phyloP scores from a whole-genome alignment of 2,329 filamentous ascomycete genomes.

The Ceratocystis papillata region DNA sequence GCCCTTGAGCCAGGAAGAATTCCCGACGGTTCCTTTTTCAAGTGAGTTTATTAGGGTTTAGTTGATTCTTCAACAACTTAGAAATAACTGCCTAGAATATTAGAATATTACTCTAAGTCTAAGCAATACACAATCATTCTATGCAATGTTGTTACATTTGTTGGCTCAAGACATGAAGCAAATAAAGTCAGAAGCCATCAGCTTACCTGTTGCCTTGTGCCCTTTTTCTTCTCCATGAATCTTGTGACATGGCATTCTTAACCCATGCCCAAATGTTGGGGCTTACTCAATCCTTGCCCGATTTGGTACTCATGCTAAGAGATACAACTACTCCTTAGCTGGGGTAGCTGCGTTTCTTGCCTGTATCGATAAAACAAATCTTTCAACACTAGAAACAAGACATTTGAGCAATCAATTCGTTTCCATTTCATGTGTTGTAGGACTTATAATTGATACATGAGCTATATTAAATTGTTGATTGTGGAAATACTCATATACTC shows the following conservation, averaged over 20 bases:
- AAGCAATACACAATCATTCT: too few relatives aligned
- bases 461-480: too few relatives aligned
- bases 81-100: too few relatives aligned
- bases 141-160: too few relatives aligned
- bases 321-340: neutral
- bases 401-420: neutral
- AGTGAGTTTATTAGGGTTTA: constrained; percentile 8
- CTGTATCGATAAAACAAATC: constrained; percentile 1
- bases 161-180: too few relatives aligned
- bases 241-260: neutral
- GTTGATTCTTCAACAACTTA: neutral
- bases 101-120: too few relatives aligned
- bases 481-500: too few relatives aligned
- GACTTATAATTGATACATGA: too few relatives aligned
- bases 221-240: neutral
- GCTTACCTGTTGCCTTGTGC: neutral
- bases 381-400: neutral
- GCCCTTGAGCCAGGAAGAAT: neutral
- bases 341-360: neutral
- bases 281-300: constrained; percentile 7
- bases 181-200: too few relatives aligned
- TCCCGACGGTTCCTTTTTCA: constrained; percentile 8
- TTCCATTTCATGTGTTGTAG: too few relatives aligned
- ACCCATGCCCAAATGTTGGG: constrained; percentile 3
- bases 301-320: constrained; percentile 2